Percentiles rank a stretch among this genome's conserved stretches.
Conservation (phyloP, 164 flowering plant genomes). For the Magnolia officinalis region DNA sequence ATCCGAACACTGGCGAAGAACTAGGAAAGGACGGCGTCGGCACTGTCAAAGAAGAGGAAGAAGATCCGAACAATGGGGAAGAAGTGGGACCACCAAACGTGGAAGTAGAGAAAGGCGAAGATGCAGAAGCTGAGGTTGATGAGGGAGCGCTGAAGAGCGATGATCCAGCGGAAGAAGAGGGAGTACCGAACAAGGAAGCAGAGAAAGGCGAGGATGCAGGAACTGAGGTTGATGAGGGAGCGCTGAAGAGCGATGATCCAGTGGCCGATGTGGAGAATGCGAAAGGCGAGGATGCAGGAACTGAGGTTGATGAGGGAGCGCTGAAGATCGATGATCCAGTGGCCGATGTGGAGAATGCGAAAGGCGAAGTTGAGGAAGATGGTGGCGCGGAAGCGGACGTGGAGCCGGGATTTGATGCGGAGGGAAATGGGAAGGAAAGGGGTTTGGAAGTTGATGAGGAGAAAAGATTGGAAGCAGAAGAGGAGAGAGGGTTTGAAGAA, state of each 20-base stretch:
- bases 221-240: not conserved
- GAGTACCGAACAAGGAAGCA: not conserved
- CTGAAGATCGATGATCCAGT: not conserved
- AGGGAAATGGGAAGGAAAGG: not conserved
- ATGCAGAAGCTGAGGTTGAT: not conserved
- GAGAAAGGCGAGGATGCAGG: conserved; percentile 6
- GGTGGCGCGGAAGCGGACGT: not conserved
- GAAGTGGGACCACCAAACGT: not conserved
- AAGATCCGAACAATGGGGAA: not conserved
- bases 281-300: not conserved
- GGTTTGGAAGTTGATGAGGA: not conserved
- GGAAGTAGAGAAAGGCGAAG: conserved; percentile 7
- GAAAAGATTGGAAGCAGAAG: not conserved
- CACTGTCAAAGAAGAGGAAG: conserved; percentile 2
- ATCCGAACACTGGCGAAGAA: conserved; percentile 8
- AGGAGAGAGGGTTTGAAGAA: not conserved
- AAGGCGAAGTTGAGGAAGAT: conserved; percentile 1
- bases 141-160: conserved; percentile 3
- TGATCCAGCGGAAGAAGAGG: not conserved
- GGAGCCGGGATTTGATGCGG: not conserved
- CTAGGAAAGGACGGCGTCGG: conserved; percentile 7
- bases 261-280: not conserved
- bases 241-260: conserved; percentile 1
- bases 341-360: not conserved
- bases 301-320: not conserved